These are phyloP conservation scores for Chrysanthemum makinoi DNA, from an alignment of 129 eudicot species.

Conservation along the genomic window DNA sequence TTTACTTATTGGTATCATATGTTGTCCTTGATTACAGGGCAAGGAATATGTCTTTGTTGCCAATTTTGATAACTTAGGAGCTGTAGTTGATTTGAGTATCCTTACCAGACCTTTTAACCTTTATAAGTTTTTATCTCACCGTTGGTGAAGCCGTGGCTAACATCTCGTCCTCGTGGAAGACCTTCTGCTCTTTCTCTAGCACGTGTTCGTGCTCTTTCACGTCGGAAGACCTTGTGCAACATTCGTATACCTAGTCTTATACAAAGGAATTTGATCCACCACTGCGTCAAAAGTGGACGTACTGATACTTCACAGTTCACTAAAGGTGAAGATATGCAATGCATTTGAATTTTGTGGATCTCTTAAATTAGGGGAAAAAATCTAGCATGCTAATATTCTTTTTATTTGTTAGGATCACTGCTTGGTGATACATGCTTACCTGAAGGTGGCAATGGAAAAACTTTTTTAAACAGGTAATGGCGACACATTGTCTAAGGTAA, in stretches of 20 bases:
- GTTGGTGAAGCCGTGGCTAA: slow-evolving; percentile 41
- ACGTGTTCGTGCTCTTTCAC: slow-evolving; percentile 34
- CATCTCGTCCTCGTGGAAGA: slow-evolving; percentile 31
- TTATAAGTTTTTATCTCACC: slow-evolving; percentile 14
- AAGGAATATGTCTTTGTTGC: slow-evolving; percentile 96
- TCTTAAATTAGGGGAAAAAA: not conserved
- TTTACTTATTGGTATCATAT: not conserved
- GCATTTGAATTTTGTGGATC: not conserved
- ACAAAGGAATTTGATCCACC: slow-evolving; percentile 18
- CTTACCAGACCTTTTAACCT: slow-evolving; percentile 31
- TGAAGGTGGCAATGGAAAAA: slow-evolving; percentile 8
- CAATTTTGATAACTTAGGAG: slow-evolving; percentile 96
- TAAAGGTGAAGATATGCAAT: slow-evolving; percentile 15
- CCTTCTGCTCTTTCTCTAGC: no score
- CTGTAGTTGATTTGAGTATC: slow-evolving; percentile 94
- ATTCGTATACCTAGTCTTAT: slow-evolving; percentile 6
- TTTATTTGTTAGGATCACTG: slow-evolving; percentile 34
- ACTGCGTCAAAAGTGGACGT: not conserved
- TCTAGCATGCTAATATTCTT: slow-evolving; percentile 7
- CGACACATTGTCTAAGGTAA: no score
- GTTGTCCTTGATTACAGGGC: slow-evolving; percentile 54
- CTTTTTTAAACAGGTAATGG: no score
- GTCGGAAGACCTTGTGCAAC: slow-evolving; percentile 26
- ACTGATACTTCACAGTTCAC: slow-evolving; percentile 7
- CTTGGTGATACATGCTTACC: slow-evolving; percentile 15